phyloP scores from a whole-genome alignment of 2,329 filamentous ascomycete species.

The Gaeumannomyces sp. region DNA sequence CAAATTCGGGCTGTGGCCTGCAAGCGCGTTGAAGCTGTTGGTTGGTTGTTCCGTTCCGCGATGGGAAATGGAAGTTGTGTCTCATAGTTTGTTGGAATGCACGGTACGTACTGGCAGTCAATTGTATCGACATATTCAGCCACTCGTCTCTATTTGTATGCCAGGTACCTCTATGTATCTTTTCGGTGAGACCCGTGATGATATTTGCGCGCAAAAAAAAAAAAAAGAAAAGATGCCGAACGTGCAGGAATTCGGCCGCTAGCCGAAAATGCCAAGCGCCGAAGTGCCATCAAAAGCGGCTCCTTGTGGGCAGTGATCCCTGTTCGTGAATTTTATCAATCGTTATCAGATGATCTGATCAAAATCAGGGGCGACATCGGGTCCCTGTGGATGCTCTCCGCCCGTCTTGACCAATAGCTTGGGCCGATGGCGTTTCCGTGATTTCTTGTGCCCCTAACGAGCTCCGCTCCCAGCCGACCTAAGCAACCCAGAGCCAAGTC shows the following conservation, averaged over 20 bases:
- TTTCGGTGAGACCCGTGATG: too few relatives aligned
- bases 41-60: too few relatives aligned
- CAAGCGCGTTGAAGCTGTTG: too few relatives aligned
- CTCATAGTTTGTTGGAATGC: too few relatives aligned
- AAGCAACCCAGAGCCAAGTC: not conserved
- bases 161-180: too few relatives aligned
- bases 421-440: not conserved
- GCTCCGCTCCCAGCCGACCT: not conserved
- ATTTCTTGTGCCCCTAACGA: not conserved
- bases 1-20: too few relatives aligned
- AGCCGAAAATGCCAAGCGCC: not conserved
- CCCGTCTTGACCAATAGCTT: not conserved
- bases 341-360: constrained; percentile 11
- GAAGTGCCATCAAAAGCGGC: not conserved
- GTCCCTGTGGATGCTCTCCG: not conserved
- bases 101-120: too few relatives aligned
- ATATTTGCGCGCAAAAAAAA: not conserved
- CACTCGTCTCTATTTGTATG: too few relatives aligned
- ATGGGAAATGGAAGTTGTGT: too few relatives aligned
- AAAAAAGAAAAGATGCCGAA: not conserved
- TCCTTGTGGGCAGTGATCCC: not conserved
- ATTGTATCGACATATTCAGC: too few relatives aligned
- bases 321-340: constrained; percentile 6
- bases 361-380: constrained; percentile 7
- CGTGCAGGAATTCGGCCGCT: too few relatives aligned